These are phyloP conservation scores for Akanthomyces lecanii DNA, from an alignment of 2,329 filamentous ascomycete species.

Conservation along the genomic window DNA sequence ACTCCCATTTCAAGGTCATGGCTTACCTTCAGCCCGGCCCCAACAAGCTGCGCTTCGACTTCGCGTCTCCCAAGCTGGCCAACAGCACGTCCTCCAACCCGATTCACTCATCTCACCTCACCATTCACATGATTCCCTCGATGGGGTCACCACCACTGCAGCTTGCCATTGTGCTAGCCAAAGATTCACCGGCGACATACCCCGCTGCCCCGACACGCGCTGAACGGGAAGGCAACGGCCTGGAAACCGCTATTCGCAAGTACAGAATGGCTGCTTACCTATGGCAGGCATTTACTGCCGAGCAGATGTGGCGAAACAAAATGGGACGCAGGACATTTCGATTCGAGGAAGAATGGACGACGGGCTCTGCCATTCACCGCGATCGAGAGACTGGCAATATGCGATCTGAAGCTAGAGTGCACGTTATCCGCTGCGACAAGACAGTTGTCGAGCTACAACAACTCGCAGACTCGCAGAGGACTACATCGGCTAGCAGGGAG, in stretches of 20 bases:
- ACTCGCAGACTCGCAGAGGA: slow-evolving; percentile 73
- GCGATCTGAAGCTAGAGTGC: slow-evolving; percentile 87
- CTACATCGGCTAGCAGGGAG: slow-evolving; percentile 62
- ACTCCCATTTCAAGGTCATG: slow-evolving; percentile 87
- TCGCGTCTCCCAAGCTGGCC: slow-evolving; percentile 74
- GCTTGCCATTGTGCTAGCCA: slow-evolving; percentile 79
- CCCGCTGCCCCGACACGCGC: slow-evolving; percentile 74
- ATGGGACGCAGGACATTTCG: slow-evolving; percentile 82
- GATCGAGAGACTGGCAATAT: slow-evolving; percentile 69
- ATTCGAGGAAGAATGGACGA: slow-evolving; percentile 93
- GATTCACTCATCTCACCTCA: slow-evolving; percentile 74
- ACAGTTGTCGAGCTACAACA: slow-evolving; percentile 80
- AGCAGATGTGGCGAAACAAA: slow-evolving; percentile 90
- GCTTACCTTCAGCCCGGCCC: slow-evolving; percentile 88
- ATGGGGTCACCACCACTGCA: slow-evolving; percentile 79
- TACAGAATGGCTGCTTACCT: slow-evolving; percentile 93
- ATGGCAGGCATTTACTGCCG: slow-evolving; percentile 95
- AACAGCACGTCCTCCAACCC: slow-evolving; percentile 62
- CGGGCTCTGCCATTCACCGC: slow-evolving; percentile 70
- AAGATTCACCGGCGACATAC: slow-evolving; percentile 81
- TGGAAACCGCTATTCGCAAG: slow-evolving; percentile 79
- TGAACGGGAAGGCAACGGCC: slow-evolving; percentile 73
- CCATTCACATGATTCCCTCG: slow-evolving; percentile 80
- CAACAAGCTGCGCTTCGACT: slow-evolving; percentile 85
- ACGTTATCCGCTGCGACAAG: slow-evolving; percentile 76